Conservation (phyloP, 1,284 basidiomycete species). For the Coniophora puteana region DNA sequence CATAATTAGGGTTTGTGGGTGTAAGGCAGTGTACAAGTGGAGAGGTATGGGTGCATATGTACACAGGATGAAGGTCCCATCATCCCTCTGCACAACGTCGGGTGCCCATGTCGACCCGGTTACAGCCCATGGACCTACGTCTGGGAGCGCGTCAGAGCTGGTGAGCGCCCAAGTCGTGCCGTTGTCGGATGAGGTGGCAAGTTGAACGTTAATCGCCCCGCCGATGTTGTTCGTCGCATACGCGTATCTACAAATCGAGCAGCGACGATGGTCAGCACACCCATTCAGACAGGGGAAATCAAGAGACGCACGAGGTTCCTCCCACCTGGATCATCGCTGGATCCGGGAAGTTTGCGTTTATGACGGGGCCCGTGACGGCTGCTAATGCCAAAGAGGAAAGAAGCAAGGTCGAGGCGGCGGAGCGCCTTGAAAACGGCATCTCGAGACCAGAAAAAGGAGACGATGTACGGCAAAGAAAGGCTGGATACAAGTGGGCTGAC, state of each 20-base stretch:
- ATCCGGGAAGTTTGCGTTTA: slow-evolving; percentile 16
- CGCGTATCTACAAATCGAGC: slow-evolving; percentile 7
- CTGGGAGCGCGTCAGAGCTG: slow-evolving; percentile 13
- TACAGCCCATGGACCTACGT: slow-evolving; percentile 15
- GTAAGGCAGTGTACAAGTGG: neutral
- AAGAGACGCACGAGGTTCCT: too few species aligned
- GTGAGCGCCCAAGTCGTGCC: slow-evolving; percentile 8
- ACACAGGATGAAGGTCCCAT: slow-evolving; percentile 11
- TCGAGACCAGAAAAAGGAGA: too few species aligned
- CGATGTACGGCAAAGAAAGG: too few species aligned
- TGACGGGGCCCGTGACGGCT: slow-evolving; percentile 14
- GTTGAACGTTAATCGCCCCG: slow-evolving; percentile 11
- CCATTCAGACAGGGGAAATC: too few species aligned
- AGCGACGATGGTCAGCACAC: slow-evolving; percentile 11
- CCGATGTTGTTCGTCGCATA: slow-evolving; percentile 8
- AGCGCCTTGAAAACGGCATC: too few species aligned
- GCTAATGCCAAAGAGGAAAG: too few species aligned
- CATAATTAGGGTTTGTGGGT: too few species aligned
- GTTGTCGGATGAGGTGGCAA: slow-evolving; percentile 13
- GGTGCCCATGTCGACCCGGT: slow-evolving; percentile 11
- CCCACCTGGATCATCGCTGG: too few species aligned
- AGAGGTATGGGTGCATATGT: neutral
- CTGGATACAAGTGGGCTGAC: too few species aligned
- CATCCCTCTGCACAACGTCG: slow-evolving; percentile 12
- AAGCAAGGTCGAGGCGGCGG: too few species aligned